Base-by-base conservation (phyloP, 2,329 filamentous ascomycete genomes). In the Nemania diffusa region DNA sequence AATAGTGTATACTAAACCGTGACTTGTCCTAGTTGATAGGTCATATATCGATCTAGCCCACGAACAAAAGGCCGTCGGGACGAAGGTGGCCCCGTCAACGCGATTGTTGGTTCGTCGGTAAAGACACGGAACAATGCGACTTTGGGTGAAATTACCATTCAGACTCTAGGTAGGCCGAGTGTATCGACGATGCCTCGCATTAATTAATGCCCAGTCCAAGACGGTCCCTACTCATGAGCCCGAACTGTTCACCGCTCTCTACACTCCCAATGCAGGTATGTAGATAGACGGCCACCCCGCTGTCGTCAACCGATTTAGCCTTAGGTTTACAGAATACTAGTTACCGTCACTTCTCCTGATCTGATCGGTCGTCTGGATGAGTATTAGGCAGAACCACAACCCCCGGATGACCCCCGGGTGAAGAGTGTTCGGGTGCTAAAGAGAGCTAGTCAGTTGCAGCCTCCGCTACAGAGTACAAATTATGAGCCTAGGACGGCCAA, bases 271-370 rank as follows among this genome's bases (percentile, higher is more conserved):
- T 32, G 5, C 9, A 32, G 29, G 29, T 32, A 56, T 48, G 50
- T 48, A 55, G 51, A 13, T 27, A 57, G 65, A 63, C 58, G 44
- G 62, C 40, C 62, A 65, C 48, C n/a, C 56, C 52, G 71, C 70
- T 72, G 73, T 71, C 67, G 67, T 69, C 67, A 68, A 70, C 72
- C 71, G 69, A 69, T 57, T 67, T 48, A 63, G 51, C 56, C 63
- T 57, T 57, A 44, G 32, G 57, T 57, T 42, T 60, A 5, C 29
- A n/a, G n/a, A n/a, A n/a, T 40, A 56, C 42, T 57, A 15, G 48
- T 22, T 44, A n/a, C 17, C 44, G 57, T 42, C 48, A 29, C 34
- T 60, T 26, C 53, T 64, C 61, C 32, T 42, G 42, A 22, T 53
- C 37, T 57, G 59, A 62, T 65, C 52, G 42, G 46, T 59, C 55